Percentiles rank a stretch among this genome's conserved stretches.
These are phyloP conservation scores for Blastobotrys arbuscula DNA, from an alignment of 1,139 yeast species.

Conservation along the genomic window DNA sequence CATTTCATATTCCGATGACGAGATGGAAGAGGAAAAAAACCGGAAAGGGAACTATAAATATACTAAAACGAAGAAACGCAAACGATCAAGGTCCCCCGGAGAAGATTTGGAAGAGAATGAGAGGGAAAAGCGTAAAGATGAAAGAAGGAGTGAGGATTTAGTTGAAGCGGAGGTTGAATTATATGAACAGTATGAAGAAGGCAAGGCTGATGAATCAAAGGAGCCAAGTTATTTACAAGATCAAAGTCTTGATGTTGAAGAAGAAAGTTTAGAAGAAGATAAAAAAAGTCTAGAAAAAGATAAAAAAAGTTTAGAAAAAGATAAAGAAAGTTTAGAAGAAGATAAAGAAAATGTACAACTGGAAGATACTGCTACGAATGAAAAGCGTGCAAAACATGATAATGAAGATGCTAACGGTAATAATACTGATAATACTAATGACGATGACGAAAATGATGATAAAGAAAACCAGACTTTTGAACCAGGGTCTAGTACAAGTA, in stretches of 20 bases:
- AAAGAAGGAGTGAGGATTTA: no score
- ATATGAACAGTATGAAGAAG: background rate
- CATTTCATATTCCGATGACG: background rate
- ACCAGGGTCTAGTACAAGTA: background rate
- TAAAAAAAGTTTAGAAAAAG: background rate
- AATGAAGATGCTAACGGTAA: background rate
- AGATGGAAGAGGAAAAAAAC: background rate
- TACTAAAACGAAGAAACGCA: background rate
- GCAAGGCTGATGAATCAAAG: background rate
- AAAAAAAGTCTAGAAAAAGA: background rate
- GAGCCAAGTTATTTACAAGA: background rate
- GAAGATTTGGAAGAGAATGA: background rate
- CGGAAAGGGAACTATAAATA: background rate
- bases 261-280: background rate
- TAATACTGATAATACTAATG: background rate
- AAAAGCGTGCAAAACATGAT: background rate
- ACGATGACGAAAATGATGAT: background rate
- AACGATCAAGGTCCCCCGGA: background rate
- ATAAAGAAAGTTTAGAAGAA: background rate
- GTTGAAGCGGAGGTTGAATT: no score
- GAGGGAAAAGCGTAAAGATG: background rate
- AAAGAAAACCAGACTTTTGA: background rate
- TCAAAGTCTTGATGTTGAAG: background rate
- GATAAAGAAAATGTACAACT: background rate
- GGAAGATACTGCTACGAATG: background rate